Percentiles rank a stretch among this genome's conserved stretches.
Evolutionary conservation across 305 asterid species (phyloP).

Genomic region (Fraxinus velutina): DNA sequence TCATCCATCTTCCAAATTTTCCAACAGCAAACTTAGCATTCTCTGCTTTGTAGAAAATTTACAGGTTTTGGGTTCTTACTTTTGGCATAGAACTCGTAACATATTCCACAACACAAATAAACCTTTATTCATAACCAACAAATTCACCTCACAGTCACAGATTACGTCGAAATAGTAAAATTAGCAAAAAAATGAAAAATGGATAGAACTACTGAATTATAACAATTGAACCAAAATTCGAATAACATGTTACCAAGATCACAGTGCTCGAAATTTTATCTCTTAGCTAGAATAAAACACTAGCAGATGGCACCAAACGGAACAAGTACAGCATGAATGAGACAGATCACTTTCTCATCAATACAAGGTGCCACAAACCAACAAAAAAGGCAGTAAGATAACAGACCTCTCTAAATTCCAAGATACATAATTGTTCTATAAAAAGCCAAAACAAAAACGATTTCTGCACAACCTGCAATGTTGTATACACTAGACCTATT

Average conservation of each 20-base stretch:
- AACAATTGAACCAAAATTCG: not conserved
- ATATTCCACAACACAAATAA: not conserved
- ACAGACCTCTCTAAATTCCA: constrained; percentile 12
- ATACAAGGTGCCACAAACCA: not conserved
- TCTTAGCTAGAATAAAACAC: not conserved
- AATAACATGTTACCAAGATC: not conserved
- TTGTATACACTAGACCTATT: constrained; percentile 38
- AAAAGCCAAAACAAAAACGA: constrained; percentile 20
- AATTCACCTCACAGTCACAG: not conserved
- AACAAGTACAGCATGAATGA: not conserved
- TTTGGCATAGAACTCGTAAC: not conserved
- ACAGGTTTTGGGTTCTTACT: not conserved
- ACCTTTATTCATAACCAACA: not conserved
- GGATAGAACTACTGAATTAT: not conserved
- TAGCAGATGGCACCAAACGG: not conserved
- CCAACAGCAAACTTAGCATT: not conserved
- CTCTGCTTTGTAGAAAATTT: not conserved
- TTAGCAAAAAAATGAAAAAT: not conserved
- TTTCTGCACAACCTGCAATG: constrained; percentile 42
- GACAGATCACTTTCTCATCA: not conserved
- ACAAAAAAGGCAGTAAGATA: constrained; percentile 3
- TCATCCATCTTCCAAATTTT: not conserved
- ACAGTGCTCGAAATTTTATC: not conserved
- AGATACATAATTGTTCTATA: constrained; percentile 19
- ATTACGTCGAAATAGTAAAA: not conserved